Percentiles rank a stretch among this genome's conserved stretches.
Evolutionary conservation across 768 basidiomycete genomes (phyloP).

Genomic region (Cystofilobasidium capitatum): DNA sequence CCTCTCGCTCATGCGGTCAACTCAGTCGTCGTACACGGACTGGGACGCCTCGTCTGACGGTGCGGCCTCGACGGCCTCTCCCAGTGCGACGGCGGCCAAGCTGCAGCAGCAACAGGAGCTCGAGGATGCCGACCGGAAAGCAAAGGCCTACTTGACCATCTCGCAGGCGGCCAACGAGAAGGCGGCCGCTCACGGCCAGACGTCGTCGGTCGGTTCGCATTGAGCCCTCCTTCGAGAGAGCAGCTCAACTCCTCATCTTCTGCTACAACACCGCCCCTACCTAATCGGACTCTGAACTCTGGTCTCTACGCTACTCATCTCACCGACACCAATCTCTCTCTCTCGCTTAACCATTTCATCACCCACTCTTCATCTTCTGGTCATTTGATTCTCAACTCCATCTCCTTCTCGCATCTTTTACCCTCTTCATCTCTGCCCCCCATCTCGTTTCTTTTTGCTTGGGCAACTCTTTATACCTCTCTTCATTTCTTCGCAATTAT

Average conservation of each 20-base stretch:
- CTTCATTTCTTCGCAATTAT: too few relatives aligned
- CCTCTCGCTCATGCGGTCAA: constrained; percentile 34
- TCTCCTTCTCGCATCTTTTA: not conserved
- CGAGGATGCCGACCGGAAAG: constrained; percentile 29
- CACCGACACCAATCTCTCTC: too few relatives aligned
- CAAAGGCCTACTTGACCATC: constrained; percentile 38
- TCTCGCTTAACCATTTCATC: too few relatives aligned
- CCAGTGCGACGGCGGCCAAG: not conserved
- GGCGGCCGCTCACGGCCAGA: constrained; percentile 30
- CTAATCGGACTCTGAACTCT: too few relatives aligned
- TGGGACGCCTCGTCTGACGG: not conserved
- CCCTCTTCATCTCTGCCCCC: not conserved
- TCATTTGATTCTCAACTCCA: too few relatives aligned
- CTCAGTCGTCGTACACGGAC: constrained; percentile 29
- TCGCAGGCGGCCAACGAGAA: constrained; percentile 39
- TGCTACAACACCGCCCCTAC: too few relatives aligned
- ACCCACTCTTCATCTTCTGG: too few relatives aligned
- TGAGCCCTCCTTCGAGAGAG: not conserved
- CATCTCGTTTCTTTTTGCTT: not conserved
- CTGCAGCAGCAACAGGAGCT: not conserved
- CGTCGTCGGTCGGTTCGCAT: not conserved
- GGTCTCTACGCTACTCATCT: too few relatives aligned
- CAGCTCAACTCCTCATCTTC: too few relatives aligned
- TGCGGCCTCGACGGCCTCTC: not conserved
- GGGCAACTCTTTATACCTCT: too few relatives aligned